A percentile compares a stretch with the other conserved stretches of the same genome.
Conservation (phyloP, 768 basidiomycete species). For the Pisolithus tinctorius region DNA sequence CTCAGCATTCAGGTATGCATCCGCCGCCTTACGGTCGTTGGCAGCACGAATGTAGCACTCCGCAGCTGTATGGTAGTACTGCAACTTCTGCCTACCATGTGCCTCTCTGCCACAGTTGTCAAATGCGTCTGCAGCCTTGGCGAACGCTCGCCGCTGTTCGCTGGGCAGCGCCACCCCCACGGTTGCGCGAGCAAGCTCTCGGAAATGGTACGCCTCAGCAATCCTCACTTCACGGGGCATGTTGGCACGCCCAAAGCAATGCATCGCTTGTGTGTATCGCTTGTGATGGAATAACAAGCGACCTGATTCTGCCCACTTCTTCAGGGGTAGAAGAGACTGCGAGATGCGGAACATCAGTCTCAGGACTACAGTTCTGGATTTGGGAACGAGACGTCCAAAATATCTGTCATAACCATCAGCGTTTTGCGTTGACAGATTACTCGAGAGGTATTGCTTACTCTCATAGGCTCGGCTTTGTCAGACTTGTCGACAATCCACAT, state of each 20-base stretch:
- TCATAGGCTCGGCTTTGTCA: constrained; percentile 48
- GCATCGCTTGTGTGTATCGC: constrained; percentile 45
- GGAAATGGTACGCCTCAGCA: constrained; percentile 47
- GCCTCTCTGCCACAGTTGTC: constrained; percentile 31
- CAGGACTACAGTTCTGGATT: constrained; percentile 43
- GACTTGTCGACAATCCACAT: constrained; percentile 67
- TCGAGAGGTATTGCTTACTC: constrained; percentile 26
- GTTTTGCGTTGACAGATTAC: constrained; percentile 22
- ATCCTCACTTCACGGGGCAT: constrained; percentile 37
- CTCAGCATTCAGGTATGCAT: constrained; percentile 34
- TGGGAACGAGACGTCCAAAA: constrained; percentile 44
- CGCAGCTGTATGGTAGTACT: constrained; percentile 38
- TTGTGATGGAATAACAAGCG: constrained; percentile 31
- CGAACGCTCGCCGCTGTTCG: constrained; percentile 32
- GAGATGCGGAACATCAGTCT: constrained; percentile 43
- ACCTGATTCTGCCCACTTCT: constrained; percentile 41
- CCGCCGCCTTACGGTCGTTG: constrained; percentile 38
- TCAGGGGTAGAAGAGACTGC: constrained; percentile 45
- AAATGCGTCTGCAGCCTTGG: constrained; percentile 46
- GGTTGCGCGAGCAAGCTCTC: constrained; percentile 40
- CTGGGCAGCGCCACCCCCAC: constrained; percentile 18
- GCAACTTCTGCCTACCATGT: constrained; percentile 20
- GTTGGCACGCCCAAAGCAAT: constrained; percentile 46
- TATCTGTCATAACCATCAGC: constrained; percentile 33
- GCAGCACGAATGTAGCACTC: constrained; percentile 40